Percentiles rank a stretch among this genome's conserved stretches.
Conservation (phyloP, 2,329 filamentous ascomycete species). For the Lachnellula hyalina region DNA sequence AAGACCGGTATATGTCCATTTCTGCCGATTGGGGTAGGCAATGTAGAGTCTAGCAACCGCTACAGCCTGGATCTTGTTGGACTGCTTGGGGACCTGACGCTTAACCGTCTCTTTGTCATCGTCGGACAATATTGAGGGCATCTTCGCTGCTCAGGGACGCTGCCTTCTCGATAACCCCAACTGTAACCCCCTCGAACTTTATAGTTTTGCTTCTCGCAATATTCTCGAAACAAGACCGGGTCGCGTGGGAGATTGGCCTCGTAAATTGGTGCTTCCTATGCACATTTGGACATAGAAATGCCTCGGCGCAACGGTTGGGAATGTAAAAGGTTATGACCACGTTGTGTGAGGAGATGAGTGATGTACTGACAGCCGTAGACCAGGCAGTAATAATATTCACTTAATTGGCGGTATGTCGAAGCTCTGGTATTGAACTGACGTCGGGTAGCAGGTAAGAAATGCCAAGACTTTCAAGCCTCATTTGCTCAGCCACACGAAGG, state of each 20-base stretch:
- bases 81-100: conserved; percentile 84
- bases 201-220: conserved; percentile 13
- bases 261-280: conserved; percentile 20
- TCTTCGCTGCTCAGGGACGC: conserved; percentile 15
- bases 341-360: not conserved
- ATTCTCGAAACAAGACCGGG: conserved; percentile 17
- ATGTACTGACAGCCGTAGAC: not conserved
- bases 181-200: conserved; percentile 7
- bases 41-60: conserved; percentile 91
- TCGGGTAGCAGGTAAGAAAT: not conserved
- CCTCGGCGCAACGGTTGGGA: not conserved
- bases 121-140: conserved; percentile 63
- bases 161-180: conserved; percentile 2
- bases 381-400: not conserved
- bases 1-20: conserved; percentile 92
- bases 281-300: conserved; percentile 20
- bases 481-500: conserved; percentile 1
- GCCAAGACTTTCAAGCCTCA: conserved; percentile 1
- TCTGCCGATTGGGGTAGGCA: conserved; percentile 75
- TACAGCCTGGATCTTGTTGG: conserved; percentile 96
- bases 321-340: not conserved
- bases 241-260: conserved; percentile 27
- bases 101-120: conserved; percentile 96
- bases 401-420: not conserved
- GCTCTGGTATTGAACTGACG: not conserved